Evolutionary conservation across 2,329 filamentous ascomycete genomes (phyloP).

Genomic region (Akanthomyces uredinophilus): DNA sequence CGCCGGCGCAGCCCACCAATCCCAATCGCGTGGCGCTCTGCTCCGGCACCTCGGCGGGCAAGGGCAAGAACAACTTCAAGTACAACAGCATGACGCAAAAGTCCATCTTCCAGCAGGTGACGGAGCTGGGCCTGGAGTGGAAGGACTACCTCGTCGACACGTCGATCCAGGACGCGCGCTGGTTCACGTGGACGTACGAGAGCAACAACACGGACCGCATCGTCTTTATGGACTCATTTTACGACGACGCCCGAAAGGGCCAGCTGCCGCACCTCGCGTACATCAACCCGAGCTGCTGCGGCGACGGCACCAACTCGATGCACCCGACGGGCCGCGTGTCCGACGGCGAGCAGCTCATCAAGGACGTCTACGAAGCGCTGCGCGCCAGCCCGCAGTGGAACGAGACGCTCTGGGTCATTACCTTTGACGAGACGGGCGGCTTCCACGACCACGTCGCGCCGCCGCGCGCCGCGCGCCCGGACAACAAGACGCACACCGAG

Average conservation of each 20-base stretch:
- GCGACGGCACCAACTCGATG: constrained; percentile 30
- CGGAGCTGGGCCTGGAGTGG: constrained; percentile 37
- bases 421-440: constrained; percentile 32
- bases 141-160: constrained; percentile 42
- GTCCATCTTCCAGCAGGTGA: constrained; percentile 38
- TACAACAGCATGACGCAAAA: constrained; percentile 25
- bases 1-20: constrained; percentile 32
- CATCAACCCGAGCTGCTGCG: constrained; percentile 40
- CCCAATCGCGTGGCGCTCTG: constrained; percentile 34
- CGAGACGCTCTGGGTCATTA: constrained; percentile 29
- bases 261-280: constrained; percentile 40
- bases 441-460: constrained; percentile 33
- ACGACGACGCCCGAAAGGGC: constrained; percentile 38
- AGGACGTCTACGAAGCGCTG: constrained; percentile 32
- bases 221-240: constrained; percentile 34
- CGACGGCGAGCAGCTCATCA: constrained; percentile 30
- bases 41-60: constrained; percentile 27
- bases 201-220: constrained; percentile 26
- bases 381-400: constrained; percentile 32
- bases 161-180: constrained; percentile 38
- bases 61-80: constrained; percentile 27
- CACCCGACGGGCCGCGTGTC: constrained; percentile 31
- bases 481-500: constrained; percentile 28
- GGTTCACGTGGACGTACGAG: constrained; percentile 37
- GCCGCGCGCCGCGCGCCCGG: constrained; percentile 28